phyloP scores from a whole-genome alignment of 2,329 filamentous ascomycete species.

The Arachnopeziza araneosa region DNA sequence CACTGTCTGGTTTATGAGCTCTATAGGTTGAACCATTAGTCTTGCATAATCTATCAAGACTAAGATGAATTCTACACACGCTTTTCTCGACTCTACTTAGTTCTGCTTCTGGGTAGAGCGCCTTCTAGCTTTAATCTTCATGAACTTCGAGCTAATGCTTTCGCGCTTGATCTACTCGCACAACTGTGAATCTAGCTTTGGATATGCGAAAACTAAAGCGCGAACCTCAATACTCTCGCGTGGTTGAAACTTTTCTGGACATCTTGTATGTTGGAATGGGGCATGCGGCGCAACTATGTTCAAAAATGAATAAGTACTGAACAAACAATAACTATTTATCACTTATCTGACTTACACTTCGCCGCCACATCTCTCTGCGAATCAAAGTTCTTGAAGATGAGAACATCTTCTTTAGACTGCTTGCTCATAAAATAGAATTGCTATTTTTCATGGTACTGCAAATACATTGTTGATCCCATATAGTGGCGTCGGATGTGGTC shows the following conservation, averaged over 20 bases:
- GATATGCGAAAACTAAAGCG: neutral
- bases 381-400: constrained; percentile 11
- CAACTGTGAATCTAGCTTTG: too few relatives aligned
- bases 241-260: too few relatives aligned
- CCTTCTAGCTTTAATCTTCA: too few relatives aligned
- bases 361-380: neutral
- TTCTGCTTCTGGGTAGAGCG: too few relatives aligned
- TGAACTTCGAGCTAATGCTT: too few relatives aligned
- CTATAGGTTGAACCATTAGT: too few relatives aligned
- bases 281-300: neutral
- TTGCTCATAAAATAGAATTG: constrained; percentile 8
- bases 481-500: constrained; percentile 9
- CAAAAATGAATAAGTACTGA: neutral
- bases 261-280: neutral
- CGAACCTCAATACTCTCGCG: neutral
- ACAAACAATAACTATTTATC: neutral
- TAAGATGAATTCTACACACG: too few relatives aligned
- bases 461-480: constrained; percentile 8
- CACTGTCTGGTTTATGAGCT: too few relatives aligned
- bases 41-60: too few relatives aligned
- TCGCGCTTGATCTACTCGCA: too few relatives aligned
- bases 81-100: too few relatives aligned
- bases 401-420: constrained; percentile 5
- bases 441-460: neutral
- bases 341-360: neutral